Base-by-base conservation (phyloP, 345 rosid genomes). In the Kernera saxatilis region DNA sequence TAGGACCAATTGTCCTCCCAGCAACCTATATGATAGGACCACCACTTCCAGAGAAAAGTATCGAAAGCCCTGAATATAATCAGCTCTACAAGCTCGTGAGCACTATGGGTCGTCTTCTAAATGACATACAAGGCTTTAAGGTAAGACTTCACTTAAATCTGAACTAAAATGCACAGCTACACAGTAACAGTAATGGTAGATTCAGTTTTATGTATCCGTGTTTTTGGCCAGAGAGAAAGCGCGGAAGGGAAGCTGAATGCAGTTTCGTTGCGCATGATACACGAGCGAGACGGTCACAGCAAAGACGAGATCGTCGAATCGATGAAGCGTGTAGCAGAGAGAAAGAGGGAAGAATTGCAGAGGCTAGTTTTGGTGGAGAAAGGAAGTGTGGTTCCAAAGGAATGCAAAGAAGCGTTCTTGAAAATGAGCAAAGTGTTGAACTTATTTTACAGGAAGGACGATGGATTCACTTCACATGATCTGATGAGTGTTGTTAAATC, bases 1-100 rank as follows among this genome's bases (percentile, higher is more conserved):
- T 94, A 69, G 99, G 95, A 57, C 99, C 97, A 2, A 83, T 89
- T 43, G 81, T 91, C 68, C 93, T 91, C 69, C 96, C 95, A 3
- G 78, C 89, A 23, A 74, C 87, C n/a, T 91, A 84, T 71, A 74
- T 94, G 32, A 80, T 88, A 8, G 93, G 98, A 60, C 93, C 98
- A 39, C 77, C 59, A 54, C 81, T 94, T 33, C 58, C 84, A 2
- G 87, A 86, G 54, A 79, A 78, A 48, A 78, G 72, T 6, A 77
- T 76, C 9, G 68, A 70, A 65, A 78, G 80, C 76, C 17, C 45
- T 0, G 87, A 88, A 74, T 75, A 74, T 22, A 70, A 73, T 35
- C 55, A 76, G 46, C 79, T 94, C 18, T 88, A 37, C 58, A 65
- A 79, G 79, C 78, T 81, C 23, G 77, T 88, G 83, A 84, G 97